phyloP scores from a whole-genome alignment of 1,139 yeast genomes.

The Blastobotrys malaysiensis region DNA sequence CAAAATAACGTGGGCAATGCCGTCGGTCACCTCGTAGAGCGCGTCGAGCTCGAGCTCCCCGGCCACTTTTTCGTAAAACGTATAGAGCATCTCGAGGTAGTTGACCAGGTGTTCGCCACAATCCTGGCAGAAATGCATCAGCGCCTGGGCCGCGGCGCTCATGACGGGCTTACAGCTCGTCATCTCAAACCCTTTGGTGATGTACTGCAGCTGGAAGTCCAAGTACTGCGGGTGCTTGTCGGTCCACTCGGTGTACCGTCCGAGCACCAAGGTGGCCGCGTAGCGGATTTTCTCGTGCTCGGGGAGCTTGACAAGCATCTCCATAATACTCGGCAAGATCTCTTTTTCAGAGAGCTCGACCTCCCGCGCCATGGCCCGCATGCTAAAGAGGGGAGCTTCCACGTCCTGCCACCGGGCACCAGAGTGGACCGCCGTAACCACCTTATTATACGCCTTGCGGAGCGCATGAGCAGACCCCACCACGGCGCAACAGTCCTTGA shows the following conservation, averaged over 20 bases:
- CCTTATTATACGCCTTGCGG: conserved; percentile 50
- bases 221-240: conserved; percentile 74
- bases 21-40: conserved; percentile 77
- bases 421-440: conserved; percentile 11
- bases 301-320: conserved; percentile 61
- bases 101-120: conserved; percentile 64
- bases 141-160: conserved; percentile 87
- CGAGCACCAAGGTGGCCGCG: conserved; percentile 87
- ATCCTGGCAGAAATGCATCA: conserved; percentile 92
- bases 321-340: conserved; percentile 76
- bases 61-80: conserved; percentile 64
- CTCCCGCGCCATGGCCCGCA: conserved; percentile 94
- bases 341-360: conserved; percentile 63
- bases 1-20: conserved; percentile 76
- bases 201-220: conserved; percentile 78
- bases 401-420: conserved; percentile 64
- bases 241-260: conserved; percentile 96
- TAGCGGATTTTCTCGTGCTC: conserved; percentile 84
- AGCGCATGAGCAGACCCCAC: conserved; percentile 73
- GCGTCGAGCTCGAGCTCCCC: conserved; percentile 59
- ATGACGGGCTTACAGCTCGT: conserved; percentile 42
- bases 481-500: conserved; percentile 90
- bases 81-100: conserved; percentile 69
- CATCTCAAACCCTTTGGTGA: conserved; percentile 66
- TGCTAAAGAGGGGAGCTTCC: conserved; percentile 85